Conservation (phyloP, 1,284 basidiomycete genomes). For the Pholiota adiposa region DNA sequence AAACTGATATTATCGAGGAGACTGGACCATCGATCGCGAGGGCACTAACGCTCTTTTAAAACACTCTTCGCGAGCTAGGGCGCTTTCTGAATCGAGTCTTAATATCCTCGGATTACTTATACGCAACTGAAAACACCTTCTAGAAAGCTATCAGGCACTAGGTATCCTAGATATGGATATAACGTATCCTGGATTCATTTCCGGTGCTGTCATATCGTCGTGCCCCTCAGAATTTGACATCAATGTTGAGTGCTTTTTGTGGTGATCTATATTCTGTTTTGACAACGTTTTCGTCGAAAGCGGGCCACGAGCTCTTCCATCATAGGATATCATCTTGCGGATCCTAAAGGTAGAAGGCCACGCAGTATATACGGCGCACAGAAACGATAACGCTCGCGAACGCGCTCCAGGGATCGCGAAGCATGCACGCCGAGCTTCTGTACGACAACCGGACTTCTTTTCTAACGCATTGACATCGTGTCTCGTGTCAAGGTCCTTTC, state of each 20-base stretch:
- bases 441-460: slow-evolving; percentile 14
- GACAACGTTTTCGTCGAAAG: background rate
- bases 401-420: slow-evolving; percentile 1
- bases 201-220: background rate
- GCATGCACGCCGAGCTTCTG: background rate
- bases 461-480: slow-evolving; percentile 15
- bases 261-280: background rate
- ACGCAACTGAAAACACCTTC: background rate
- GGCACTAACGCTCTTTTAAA: no score
- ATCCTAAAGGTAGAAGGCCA: slow-evolving; percentile 18
- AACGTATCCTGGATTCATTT: background rate
- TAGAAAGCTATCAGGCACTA: background rate
- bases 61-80: no score
- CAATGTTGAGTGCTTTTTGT: background rate
- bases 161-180: background rate
- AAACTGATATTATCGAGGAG: no score
- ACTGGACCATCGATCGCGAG: no score
- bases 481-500: slow-evolving; percentile 14
- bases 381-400: background rate
- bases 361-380: background rate
- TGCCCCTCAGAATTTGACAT: background rate
- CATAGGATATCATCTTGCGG: slow-evolving; percentile 14
- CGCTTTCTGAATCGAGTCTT: no score
- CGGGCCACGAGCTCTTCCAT: slow-evolving; percentile 10
- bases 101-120: no score